Evolutionary conservation across 2,329 filamentous ascomycete genomes (phyloP).

Genomic region (Nannizziopsis barbatae): DNA sequence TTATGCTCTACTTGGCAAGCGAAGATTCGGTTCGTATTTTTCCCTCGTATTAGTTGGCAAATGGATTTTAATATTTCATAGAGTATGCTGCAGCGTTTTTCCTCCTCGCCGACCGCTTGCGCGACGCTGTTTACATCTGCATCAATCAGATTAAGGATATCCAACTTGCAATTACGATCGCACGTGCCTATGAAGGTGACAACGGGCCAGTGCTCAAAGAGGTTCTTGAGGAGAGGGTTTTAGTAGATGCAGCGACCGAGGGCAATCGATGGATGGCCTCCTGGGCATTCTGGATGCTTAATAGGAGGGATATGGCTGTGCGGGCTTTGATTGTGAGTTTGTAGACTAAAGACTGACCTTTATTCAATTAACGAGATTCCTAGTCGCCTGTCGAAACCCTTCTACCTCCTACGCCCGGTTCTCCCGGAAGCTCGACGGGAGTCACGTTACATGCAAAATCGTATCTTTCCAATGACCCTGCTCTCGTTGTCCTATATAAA

Average conservation of each 20-base stretch:
- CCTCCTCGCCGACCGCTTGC: constrained; percentile 70
- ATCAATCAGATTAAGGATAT: constrained; percentile 77
- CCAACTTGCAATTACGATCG: constrained; percentile 78
- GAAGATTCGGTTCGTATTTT: constrained; percentile 58
- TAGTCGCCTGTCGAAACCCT: constrained; percentile 69
- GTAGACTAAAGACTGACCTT: neutral
- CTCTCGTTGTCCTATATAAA: constrained; percentile 73
- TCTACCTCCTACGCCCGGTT: constrained; percentile 38
- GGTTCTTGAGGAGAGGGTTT: constrained; percentile 67
- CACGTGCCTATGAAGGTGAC: constrained; percentile 86
- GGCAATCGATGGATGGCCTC: constrained; percentile 89
- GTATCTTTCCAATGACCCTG: constrained; percentile 83
- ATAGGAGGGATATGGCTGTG: constrained; percentile 70
- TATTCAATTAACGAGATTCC: constrained; percentile 6
- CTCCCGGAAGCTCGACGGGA: constrained; percentile 52
- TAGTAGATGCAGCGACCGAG: constrained; percentile 64
- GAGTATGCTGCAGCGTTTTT: constrained; percentile 96
- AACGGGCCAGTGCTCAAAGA: constrained; percentile 59
- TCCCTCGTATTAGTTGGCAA: neutral
- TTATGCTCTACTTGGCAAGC: constrained; percentile 83
- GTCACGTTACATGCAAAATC: constrained; percentile 55
- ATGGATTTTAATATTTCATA: constrained; percentile 26
- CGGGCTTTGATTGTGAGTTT: constrained; percentile 62
- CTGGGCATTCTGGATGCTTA: constrained; percentile 91
- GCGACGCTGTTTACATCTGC: constrained; percentile 77